A percentile compares a stretch with the other conserved stretches of the same genome.
These are phyloP conservation scores for Metschnikowia lunata DNA, from an alignment of 805 yeast species.

Conservation along the genomic window DNA sequence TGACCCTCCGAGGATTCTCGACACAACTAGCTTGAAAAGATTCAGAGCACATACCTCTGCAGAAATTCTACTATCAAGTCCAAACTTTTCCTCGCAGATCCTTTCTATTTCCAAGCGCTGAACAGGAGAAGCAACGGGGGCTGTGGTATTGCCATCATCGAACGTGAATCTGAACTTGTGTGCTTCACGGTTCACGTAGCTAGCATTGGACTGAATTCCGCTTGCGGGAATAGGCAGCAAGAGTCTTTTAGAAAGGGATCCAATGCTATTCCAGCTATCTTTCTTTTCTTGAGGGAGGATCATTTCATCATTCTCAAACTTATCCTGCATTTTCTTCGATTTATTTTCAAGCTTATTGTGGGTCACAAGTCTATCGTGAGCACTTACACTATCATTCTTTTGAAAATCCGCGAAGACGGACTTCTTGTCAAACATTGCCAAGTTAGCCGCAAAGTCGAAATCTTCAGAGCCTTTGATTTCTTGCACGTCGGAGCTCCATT, in stretches of 20 bases:
- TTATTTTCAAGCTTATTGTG: slow-evolving; percentile 52
- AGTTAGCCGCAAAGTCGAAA: slow-evolving; percentile 80
- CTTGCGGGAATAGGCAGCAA: slow-evolving; percentile 13
- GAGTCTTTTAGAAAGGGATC: slow-evolving; percentile 17
- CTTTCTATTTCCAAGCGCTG: slow-evolving; percentile 77
- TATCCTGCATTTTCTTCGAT: slow-evolving; percentile 43
- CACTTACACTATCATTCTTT: slow-evolving; percentile 55
- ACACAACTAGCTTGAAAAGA: slow-evolving; percentile 53
- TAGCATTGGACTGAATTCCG: slow-evolving; percentile 1
- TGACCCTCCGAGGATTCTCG: slow-evolving; percentile 61
- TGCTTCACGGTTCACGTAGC: slow-evolving; percentile 4
- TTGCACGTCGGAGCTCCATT: slow-evolving; percentile 47
- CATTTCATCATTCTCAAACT: slow-evolving; percentile 70
- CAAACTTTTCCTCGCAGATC: slow-evolving; percentile 45
- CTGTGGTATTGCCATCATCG: slow-evolving; percentile 16
- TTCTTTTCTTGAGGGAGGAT: slow-evolving; percentile 43
- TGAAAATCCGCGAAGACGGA: slow-evolving; percentile 76
- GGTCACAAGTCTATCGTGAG: slow-evolving; percentile 64
- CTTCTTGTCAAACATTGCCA: slow-evolving; percentile 76
- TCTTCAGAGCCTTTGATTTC: slow-evolving; percentile 50
- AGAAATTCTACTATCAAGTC: slow-evolving; percentile 43
- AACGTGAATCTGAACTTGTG: slow-evolving; percentile 11
- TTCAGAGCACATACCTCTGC: slow-evolving; percentile 70
- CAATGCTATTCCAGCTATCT: slow-evolving; percentile 55
- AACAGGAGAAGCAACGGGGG: slow-evolving; percentile 69